Conservation (phyloP, 805 yeast species). For the Yamadazyma philogaea region DNA sequence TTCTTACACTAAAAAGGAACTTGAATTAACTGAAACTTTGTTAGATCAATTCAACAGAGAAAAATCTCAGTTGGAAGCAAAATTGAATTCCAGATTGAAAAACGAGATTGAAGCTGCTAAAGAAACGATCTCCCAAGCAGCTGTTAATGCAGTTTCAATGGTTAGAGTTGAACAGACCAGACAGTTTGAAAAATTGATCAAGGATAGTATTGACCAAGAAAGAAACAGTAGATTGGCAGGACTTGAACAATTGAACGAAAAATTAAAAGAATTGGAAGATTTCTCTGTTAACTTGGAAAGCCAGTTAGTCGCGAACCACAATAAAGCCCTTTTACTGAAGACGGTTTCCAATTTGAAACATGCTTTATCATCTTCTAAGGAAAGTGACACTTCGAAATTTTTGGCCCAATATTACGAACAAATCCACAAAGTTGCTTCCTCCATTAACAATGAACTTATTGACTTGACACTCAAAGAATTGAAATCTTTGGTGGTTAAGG, state of each 20-base stretch:
- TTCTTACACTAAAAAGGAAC: slow-evolving; percentile 46
- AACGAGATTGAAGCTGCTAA: slow-evolving; percentile 68
- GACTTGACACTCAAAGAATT: slow-evolving; percentile 30
- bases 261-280: slow-evolving; percentile 54
- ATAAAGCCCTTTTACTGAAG: slow-evolving; percentile 29
- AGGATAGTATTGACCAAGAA: slow-evolving; percentile 35
- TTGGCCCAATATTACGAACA: slow-evolving; percentile 39
- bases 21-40: slow-evolving; percentile 56
- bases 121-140: slow-evolving; percentile 62
- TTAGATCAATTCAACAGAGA: slow-evolving; percentile 60
- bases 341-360: slow-evolving; percentile 33
- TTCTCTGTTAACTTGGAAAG: slow-evolving; percentile 45
- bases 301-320: slow-evolving; percentile 33
- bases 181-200: slow-evolving; percentile 35
- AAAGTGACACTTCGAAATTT: slow-evolving; percentile 22
- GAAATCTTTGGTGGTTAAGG: slow-evolving; percentile 34
- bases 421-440: slow-evolving; percentile 17
- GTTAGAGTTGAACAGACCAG: slow-evolving; percentile 67
- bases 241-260: slow-evolving; percentile 55
- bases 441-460: slow-evolving; percentile 33
- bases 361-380: slow-evolving; percentile 19
- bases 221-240: slow-evolving; percentile 76
- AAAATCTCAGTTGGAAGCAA: slow-evolving; percentile 55
- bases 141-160: slow-evolving; percentile 67
- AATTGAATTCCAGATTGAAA: slow-evolving; percentile 54